These are phyloP conservation scores for Coniochaeta hoffmannii DNA, from an alignment of 2,329 filamentous ascomycete species.

Conservation along the genomic window DNA sequence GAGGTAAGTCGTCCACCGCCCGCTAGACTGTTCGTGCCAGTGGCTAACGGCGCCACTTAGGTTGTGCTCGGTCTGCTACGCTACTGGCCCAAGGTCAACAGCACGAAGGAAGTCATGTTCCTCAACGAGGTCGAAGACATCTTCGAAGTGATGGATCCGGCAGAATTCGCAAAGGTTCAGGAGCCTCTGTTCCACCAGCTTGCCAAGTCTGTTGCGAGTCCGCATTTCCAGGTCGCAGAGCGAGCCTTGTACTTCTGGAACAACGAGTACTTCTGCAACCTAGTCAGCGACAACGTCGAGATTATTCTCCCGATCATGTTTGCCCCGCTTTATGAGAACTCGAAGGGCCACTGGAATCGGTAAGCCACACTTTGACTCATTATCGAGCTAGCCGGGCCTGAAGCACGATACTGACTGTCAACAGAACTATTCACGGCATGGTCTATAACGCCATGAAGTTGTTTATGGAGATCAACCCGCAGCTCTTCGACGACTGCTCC, in stretches of 20 bases:
- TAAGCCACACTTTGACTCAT: conserved; percentile 36
- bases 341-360: conserved; percentile 99
- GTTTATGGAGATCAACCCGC: conserved; percentile 99
- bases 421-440: conserved; percentile 97
- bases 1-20: conserved; percentile 57
- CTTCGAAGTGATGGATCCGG: conserved; percentile 98
- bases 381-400: background rate
- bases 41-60: conserved; percentile 29
- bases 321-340: conserved; percentile 95
- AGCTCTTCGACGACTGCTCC: conserved; percentile 96
- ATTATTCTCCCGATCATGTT: conserved; percentile 99
- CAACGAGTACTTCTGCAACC: conserved; percentile 99
- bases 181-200: conserved; percentile 96
- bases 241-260: conserved; percentile 99
- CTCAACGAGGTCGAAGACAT: conserved; percentile 99
- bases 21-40: too few species aligned
- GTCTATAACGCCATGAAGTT: conserved; percentile 99
- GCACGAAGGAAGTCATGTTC: conserved; percentile 99
- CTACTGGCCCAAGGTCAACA: conserved; percentile 99
- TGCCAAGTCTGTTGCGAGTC: conserved; percentile 95
- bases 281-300: conserved; percentile 98
- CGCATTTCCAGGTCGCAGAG: conserved; percentile 98
- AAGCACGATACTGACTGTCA: conserved; percentile 21
- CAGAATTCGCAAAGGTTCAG: conserved; percentile 97
- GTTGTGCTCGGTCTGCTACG: conserved; percentile 89